Percentiles rank a stretch among this genome's conserved stretches.
Evolutionary conservation across 495 filamentous ascomycete genomes (phyloP).

Genomic region (Aspergillus baeticus): DNA sequence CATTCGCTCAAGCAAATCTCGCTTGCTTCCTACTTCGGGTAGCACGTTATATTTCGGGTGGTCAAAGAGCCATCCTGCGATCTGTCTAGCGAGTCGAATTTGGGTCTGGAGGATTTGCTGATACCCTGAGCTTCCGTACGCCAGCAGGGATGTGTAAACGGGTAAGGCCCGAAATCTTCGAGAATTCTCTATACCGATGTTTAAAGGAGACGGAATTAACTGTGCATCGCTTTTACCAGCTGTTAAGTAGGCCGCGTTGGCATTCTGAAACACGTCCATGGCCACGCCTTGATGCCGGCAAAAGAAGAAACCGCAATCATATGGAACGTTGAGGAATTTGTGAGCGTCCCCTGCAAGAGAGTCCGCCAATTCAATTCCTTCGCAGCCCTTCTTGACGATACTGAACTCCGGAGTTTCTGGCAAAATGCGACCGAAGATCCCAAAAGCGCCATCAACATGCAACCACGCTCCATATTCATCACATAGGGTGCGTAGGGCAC

Average conservation of each 20-base stretch:
- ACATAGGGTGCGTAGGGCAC: constrained; percentile 62
- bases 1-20: constrained; percentile 44
- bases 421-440: constrained; percentile 72
- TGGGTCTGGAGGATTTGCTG: constrained; percentile 69
- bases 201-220: constrained; percentile 74
- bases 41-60: constrained; percentile 65
- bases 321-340: constrained; percentile 94
- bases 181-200: constrained; percentile 90
- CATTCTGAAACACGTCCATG: constrained; percentile 71
- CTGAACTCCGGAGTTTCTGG: constrained; percentile 59
- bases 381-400: constrained; percentile 49
- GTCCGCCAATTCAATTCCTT: constrained; percentile 80
- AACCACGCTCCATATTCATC: constrained; percentile 80
- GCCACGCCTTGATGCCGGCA: constrained; percentile 58
- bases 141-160: constrained; percentile 76
- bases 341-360: constrained; percentile 86
- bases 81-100: constrained; percentile 63
- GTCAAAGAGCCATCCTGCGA: constrained; percentile 61
- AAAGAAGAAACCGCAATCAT: constrained; percentile 91
- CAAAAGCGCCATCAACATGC: constrained; percentile 91
- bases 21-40: constrained; percentile 40
- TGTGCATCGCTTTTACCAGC: constrained; percentile 30
- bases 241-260: constrained; percentile 80
- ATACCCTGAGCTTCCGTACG: constrained; percentile 72
- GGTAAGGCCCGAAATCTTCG: constrained; percentile 86